Percentiles rank a stretch among this genome's conserved stretches.
phyloP scores from a whole-genome alignment of 306 rosid genomes.

The Luffa acutangula region DNA sequence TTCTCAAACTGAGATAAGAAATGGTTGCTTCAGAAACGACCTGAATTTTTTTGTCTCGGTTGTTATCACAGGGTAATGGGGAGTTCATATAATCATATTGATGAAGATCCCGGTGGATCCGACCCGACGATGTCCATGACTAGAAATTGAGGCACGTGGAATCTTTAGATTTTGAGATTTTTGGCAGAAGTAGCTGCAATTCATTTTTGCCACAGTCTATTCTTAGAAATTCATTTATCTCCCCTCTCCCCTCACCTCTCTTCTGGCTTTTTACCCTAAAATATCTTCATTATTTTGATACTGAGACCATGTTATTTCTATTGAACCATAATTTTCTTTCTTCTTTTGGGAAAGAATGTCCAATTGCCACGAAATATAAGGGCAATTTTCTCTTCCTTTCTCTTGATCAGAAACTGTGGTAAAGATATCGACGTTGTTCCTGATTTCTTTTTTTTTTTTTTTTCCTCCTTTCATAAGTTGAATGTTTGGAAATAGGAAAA shows the following conservation, averaged over 20 bases:
- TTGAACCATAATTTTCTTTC: neutral
- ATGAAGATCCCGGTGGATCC: conserved; percentile 3
- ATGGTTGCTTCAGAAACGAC: neutral
- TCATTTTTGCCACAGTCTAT: conserved; percentile 10
- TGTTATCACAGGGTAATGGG: conserved; percentile 8
- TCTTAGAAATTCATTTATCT: conserved; percentile 7
- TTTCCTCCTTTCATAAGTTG: neutral
- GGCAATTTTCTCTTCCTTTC: neutral
- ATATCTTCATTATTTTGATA: conserved; percentile 12
- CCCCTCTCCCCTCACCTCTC: neutral
- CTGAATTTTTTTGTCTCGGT: neutral
- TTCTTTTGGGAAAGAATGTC: conserved; percentile 5
- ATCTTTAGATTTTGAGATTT: neutral
- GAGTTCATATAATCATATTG: conserved; percentile 1
- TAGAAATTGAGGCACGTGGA: conserved; percentile 4
- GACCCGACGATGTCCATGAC: conserved; percentile 1
- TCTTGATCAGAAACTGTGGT: neutral
- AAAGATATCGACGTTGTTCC: neutral
- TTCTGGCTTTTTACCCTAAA: neutral
- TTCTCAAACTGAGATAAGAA: neutral
- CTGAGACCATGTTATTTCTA: conserved; percentile 4
- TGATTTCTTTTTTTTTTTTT: neutral
- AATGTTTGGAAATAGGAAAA: conserved; percentile 3
- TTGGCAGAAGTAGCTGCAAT: conserved; percentile 12
- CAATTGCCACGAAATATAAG: conserved; percentile 11